Evolutionary conservation across 1,284 basidiomycete genomes (phyloP), one percentile per base, ranked within the genome.

Genomic region (Trametes hirsuta): DNA sequence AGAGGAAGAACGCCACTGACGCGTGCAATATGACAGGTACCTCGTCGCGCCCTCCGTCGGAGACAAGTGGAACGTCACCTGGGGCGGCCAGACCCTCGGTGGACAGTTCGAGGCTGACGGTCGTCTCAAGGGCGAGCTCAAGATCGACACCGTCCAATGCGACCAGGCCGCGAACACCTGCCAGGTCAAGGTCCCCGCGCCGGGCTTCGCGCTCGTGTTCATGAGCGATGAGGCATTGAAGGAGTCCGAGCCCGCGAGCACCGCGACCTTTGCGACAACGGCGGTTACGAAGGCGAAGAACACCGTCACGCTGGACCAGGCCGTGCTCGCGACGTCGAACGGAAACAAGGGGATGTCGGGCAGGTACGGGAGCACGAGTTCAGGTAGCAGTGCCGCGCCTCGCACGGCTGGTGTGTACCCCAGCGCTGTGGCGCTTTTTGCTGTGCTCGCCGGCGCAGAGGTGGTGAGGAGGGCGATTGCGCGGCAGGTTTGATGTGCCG

Each of bases 71-170:
- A 87, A 90, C 71, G 85, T 91, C 66, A 89, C 86, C 0, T 94
- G 91, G 90, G 85, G 83, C 34, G 81, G 81, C 1, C 86, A 93
- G 81, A 89, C 86, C 0, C 82, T 91, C 58, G 90, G 89, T 14
- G 74, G 73, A 15, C 76, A 75, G 40, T 91, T 87, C 69, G 73
- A 77, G 41, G 85, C 85, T 1, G 88, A 85, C 66, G 91, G 91
- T 0, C 81, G 84, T 35, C 77, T 85, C 11, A 74, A 77, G 47
- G 87, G 87, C 25, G 68, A 72, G 0, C 74, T 83, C 34, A 69
- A 78, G 41, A 80, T 90, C 5, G 72, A 79, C 54, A 83, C 80
- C 0, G 79, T 90, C 24, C 60, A 71, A 4, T 92, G 90, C 73
- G 75, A 81, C 65, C 69, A 74, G 25, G 63, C 71, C 5, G 73